Evolutionary conservation across 2,329 filamentous ascomycete genomes (phyloP).

Genomic region (Talaromyces pinophilus): DNA sequence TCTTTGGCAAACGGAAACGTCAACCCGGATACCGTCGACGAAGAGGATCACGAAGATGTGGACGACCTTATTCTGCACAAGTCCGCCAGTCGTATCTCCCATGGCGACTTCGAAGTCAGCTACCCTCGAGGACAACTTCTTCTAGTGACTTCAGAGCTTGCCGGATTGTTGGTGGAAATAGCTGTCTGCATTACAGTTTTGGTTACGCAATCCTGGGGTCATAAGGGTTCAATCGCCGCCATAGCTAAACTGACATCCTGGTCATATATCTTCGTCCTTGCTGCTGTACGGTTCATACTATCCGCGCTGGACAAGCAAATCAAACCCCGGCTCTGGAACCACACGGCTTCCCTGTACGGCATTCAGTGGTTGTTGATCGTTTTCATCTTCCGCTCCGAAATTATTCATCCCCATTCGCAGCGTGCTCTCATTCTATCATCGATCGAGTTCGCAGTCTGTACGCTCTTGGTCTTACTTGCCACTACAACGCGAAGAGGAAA

Average conservation of each 20-base stretch:
- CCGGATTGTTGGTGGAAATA: constrained; percentile 71
- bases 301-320: constrained; percentile 62
- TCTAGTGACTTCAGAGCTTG: constrained; percentile 71
- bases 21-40: constrained; percentile 43
- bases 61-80: constrained; percentile 58
- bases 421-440: constrained; percentile 66
- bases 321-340: constrained; percentile 83
- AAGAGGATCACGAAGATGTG: constrained; percentile 58
- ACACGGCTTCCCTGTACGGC: constrained; percentile 82
- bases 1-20: constrained; percentile 36
- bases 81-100: constrained; percentile 53
- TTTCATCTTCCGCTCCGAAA: constrained; percentile 77
- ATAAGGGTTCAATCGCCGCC: constrained; percentile 60
- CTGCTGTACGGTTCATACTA: constrained; percentile 68
- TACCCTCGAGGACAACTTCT: constrained; percentile 72
- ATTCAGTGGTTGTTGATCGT: constrained; percentile 77
- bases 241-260: constrained; percentile 71
- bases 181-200: constrained; percentile 68
- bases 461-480: constrained; percentile 73
- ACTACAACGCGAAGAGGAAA: constrained; percentile 88
- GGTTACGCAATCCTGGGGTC: constrained; percentile 60
- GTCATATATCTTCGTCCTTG: constrained; percentile 76
- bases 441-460: constrained; percentile 71
- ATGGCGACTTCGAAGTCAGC: constrained; percentile 64
- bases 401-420: constrained; percentile 72